These are phyloP conservation scores for Russula griseocarnosa DNA, from an alignment of 768 basidiomycete genomes.

Conservation along the genomic window DNA sequence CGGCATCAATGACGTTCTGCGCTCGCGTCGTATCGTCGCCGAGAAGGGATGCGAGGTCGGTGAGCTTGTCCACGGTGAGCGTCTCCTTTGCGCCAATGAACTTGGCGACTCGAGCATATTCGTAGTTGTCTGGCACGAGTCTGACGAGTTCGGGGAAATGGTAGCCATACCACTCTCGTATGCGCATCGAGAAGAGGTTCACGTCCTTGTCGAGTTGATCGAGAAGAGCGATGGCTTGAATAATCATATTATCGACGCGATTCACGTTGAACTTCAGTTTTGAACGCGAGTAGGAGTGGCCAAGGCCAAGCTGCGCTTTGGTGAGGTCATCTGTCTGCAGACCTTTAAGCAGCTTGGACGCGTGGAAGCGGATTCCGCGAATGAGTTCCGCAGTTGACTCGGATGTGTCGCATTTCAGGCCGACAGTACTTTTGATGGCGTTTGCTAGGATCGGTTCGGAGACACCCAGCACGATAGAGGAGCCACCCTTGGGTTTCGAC, in stretches of 20 bases:
- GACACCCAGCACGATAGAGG: conserved; percentile 70
- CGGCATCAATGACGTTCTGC: conserved; percentile 91
- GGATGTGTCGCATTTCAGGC: conserved; percentile 74
- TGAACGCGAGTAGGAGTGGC: conserved; percentile 95
- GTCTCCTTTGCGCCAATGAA: conserved; percentile 89
- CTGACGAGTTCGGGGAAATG: conserved; percentile 96
- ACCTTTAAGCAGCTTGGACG: conserved; percentile 82
- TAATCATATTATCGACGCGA: conserved; percentile 98
- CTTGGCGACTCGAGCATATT: conserved; percentile 81
- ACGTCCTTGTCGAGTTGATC: conserved; percentile 99
- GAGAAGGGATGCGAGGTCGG: conserved; percentile 71
- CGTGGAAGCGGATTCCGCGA: conserved; percentile 90
- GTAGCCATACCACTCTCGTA: conserved; percentile 98
- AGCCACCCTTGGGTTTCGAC: conserved; percentile 67
- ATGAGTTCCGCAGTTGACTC: conserved; percentile 80
- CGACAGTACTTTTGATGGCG: conserved; percentile 68
- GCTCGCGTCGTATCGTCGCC: conserved; percentile 83
- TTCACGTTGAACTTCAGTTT: conserved; percentile 99
- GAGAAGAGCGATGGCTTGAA: conserved; percentile 95
- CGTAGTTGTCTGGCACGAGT: conserved; percentile 90
- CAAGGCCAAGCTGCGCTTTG: conserved; percentile 93
- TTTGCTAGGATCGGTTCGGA: conserved; percentile 70
- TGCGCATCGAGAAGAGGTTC: conserved; percentile 97
- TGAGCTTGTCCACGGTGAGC: conserved; percentile 72
- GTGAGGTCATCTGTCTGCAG: conserved; percentile 83